Conservation (phyloP, 169 alveolate species). For the Cyclospora cayetanensis region DNA sequence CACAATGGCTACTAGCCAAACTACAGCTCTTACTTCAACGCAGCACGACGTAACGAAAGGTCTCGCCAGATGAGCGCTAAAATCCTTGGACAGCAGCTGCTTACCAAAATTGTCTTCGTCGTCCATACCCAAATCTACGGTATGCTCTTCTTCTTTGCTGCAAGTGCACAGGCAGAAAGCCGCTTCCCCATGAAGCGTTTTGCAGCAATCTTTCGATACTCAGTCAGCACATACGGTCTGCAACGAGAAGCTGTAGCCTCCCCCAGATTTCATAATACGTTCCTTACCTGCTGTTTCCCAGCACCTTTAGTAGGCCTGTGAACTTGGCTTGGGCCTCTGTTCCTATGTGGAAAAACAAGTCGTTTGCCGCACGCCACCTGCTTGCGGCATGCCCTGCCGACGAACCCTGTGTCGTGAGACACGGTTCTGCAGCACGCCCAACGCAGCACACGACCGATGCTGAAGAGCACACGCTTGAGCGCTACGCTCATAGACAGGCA, state of each 20-base stretch:
- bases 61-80: not conserved
- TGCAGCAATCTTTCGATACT: too few species aligned
- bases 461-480: too few species aligned
- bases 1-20: not conserved
- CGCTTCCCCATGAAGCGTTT: too few species aligned
- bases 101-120: constrained; percentile 31
- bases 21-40: not conserved
- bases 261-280: not conserved
- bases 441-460: too few species aligned
- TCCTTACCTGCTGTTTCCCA: not conserved
- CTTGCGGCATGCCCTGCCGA: not conserved
- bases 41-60: not conserved
- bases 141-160: not conserved
- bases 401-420: not conserved
- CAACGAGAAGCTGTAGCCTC: too few species aligned
- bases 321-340: not conserved
- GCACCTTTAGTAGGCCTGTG: not conserved
- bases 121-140: not conserved
- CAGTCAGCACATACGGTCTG: too few species aligned
- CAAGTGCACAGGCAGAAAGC: not conserved
- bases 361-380: constrained; percentile 11
- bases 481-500: too few species aligned
- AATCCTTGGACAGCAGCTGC: too few species aligned
- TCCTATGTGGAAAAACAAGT: not conserved
- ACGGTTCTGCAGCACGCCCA: not conserved